Evolutionary conservation across 345 rosid species (phyloP).

Genomic region (Melaleuca quinquenervia): DNA sequence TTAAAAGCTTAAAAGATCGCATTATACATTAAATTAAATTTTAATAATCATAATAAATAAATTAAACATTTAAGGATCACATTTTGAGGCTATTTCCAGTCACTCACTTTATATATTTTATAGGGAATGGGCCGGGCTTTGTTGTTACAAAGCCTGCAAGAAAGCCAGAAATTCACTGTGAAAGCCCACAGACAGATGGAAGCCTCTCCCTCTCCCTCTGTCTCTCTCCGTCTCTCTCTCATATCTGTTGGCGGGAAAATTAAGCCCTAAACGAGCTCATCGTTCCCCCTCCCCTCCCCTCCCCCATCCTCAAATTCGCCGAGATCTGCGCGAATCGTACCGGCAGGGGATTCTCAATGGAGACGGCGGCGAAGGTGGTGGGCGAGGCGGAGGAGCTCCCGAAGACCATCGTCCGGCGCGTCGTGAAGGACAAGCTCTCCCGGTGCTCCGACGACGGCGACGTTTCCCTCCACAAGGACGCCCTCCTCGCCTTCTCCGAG

Average conservation of each 20-base stretch:
- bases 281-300: no score
- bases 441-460: slow-evolving; percentile 60
- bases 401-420: slow-evolving; percentile 72
- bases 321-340: not conserved
- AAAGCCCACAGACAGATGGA: not conserved
- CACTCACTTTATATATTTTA: no score
- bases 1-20: no score
- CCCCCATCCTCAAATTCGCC: not conserved
- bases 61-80: no score
- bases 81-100: no score
- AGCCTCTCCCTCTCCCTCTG: not conserved
- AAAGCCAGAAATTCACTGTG: not conserved
- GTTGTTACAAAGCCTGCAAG: not conserved
- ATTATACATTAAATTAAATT: no score
- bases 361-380: slow-evolving; percentile 42
- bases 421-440: slow-evolving; percentile 78
- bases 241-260: not conserved
- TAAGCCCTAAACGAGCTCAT: not conserved
- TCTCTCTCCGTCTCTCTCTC: not conserved
- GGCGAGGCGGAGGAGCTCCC: slow-evolving; percentile 72
- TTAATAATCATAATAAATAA: no score
- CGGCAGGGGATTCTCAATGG: not conserved
- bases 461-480: slow-evolving; percentile 43
- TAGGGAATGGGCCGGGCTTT: not conserved
- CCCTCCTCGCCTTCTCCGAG: slow-evolving; percentile 58